These are phyloP conservation scores for Orbilia oligospora DNA, from an alignment of 2,329 filamentous ascomycete genomes.

Conservation along the genomic window DNA sequence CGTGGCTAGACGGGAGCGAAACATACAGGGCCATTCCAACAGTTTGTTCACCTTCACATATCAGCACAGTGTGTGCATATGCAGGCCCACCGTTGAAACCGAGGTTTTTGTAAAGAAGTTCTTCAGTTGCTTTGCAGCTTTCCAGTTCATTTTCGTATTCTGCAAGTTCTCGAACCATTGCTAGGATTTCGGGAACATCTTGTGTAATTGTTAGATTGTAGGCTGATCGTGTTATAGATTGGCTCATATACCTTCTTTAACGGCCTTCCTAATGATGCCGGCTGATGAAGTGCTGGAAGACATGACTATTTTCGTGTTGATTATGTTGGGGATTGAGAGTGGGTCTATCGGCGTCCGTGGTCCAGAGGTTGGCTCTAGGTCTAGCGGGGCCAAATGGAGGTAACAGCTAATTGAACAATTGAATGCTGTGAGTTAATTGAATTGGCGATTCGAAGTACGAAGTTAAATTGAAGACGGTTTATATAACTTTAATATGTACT, in stretches of 20 bases:
- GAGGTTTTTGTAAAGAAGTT: conserved; percentile 80
- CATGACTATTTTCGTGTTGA: conserved; percentile 25
- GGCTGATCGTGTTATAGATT: conserved; percentile 3
- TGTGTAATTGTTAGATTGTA: conserved; percentile 12
- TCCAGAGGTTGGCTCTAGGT: not conserved
- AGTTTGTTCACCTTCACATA: conserved; percentile 61
- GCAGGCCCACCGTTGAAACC: conserved; percentile 77
- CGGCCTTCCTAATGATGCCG: conserved; percentile 44
- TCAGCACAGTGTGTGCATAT: conserved; percentile 64
- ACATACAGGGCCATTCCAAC: conserved; percentile 63
- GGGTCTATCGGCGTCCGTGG: not conserved
- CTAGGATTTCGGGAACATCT: conserved; percentile 87
- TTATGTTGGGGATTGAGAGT: conserved; percentile 18
- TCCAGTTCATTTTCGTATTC: conserved; percentile 85
- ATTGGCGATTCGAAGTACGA: not conserved
- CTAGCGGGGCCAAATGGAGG: not conserved
- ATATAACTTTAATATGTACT: conserved; percentile 4
- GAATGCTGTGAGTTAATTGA: not conserved
- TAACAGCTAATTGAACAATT: not conserved
- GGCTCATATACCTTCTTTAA: conserved; percentile 38
- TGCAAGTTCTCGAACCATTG: conserved; percentile 86
- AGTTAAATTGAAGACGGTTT: not conserved
- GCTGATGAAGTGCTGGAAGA: conserved; percentile 21
- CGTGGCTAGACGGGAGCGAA: conserved; percentile 33
- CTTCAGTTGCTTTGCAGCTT: conserved; percentile 79